Evolutionary conservation across 208 protist genomes (phyloP), one percentile per base, ranked within the genome.

Genomic region (Acanthamoeba castellanii): DNA sequence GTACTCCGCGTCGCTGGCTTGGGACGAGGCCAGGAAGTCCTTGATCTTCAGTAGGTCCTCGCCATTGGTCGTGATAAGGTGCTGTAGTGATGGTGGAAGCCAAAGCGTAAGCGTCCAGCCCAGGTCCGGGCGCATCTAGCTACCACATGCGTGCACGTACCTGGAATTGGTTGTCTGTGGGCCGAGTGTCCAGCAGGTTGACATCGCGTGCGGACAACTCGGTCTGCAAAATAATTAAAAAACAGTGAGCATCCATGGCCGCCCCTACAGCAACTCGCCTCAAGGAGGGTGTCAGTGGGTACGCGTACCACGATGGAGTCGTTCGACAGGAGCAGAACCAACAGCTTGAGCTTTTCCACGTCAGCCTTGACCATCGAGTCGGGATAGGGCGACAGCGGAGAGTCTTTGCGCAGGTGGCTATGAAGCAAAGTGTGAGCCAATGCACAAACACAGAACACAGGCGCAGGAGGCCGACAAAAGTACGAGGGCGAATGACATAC

Each of bases 101-200:
- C 14, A 18, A 64, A 64, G 57, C 57, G 25, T 27, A 64, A 64
- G 57, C 57, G 3, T 27, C 4, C 57, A 61, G 57, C 6, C 57
- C 14, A 13, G 14, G 57, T 18, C 18, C 6, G 57, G 45, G 45
- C 45, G 5, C 45, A 47, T 9, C 45, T 47, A 47, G 5, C 13
- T 11, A 47, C 13, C 45, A 47, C 9, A 47, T 47, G 45, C 42
- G 5, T 32, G 27, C 25, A 22, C 2, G 72, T 45, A 84, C 74
- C 74, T 84, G 74, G 74, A 92, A 92, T 42, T 72, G 64, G 42
- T 92, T 92, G 64, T 92, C 64, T 45, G 85, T 92, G 47, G 85
- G 64, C 45, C 85, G 85, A 20, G 64, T 92, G n/a, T 92, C 85
- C 3, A 72, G 55, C 30, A 92, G 57, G 27, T 64, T 52, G 34